phyloP scores from a whole-genome alignment of 257 asterid species.

The Solanum tarapatanum region DNA sequence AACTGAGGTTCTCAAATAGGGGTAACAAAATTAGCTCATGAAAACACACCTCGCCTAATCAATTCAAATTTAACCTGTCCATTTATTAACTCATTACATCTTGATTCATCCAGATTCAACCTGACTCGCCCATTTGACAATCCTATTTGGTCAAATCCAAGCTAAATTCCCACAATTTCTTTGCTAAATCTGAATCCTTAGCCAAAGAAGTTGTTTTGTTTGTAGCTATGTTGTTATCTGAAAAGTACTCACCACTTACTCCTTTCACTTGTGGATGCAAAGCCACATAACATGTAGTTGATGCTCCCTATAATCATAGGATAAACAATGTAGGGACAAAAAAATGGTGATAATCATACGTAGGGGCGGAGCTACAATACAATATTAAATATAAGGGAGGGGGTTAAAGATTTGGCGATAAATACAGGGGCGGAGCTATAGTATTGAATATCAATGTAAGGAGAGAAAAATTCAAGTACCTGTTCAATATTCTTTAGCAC shows the following conservation, averaged over 20 bases:
- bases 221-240: slow-evolving; percentile 28
- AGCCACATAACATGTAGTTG: slow-evolving; percentile 66
- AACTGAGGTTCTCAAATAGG: not conserved
- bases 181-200: slow-evolving; percentile 45
- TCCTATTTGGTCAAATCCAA: slow-evolving; percentile 17
- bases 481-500: slow-evolving; percentile 53
- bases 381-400: no score
- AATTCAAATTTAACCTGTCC: not conserved
- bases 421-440: not conserved
- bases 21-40: not conserved
- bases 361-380: not conserved
- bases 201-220: slow-evolving; percentile 15
- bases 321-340: not conserved
- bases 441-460: not conserved
- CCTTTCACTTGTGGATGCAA: slow-evolving; percentile 61
- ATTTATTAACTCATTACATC: not conserved
- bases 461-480: slow-evolving; percentile 2
- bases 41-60: not conserved
- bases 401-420: not conserved
- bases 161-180: slow-evolving; percentile 72
- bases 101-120: not conserved
- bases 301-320: slow-evolving; percentile 34
- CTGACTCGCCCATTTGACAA: not conserved
- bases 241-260: slow-evolving; percentile 57
- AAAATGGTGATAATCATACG: not conserved